phyloP scores from a whole-genome alignment of 2,329 filamentous ascomycete species.

The Cordyceps sp. region DNA sequence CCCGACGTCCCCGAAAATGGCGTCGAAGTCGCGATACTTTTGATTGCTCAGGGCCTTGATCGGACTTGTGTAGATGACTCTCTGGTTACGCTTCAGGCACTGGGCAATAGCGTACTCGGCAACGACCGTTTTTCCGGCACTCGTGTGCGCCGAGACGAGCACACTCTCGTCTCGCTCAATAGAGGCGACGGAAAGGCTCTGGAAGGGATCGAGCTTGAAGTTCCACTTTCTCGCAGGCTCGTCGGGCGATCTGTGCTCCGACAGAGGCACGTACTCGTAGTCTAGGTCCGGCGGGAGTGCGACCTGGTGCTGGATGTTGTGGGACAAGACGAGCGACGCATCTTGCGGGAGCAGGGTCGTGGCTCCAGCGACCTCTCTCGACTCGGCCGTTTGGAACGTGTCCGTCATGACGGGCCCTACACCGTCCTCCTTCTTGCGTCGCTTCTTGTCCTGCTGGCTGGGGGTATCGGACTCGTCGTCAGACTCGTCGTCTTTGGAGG shows the following conservation, averaged over 20 bases:
- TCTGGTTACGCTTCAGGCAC: constrained; percentile 90
- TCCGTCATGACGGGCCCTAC: constrained; percentile 72
- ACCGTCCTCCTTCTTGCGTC: constrained; percentile 45
- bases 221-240: constrained; percentile 71
- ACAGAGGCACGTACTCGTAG: constrained; percentile 90
- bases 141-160: constrained; percentile 90
- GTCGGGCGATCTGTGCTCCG: constrained; percentile 78
- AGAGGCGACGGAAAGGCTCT: constrained; percentile 83
- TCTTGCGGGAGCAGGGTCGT: constrained; percentile 51
- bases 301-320: constrained; percentile 98
- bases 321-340: constrained; percentile 65
- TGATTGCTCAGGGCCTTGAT: constrained; percentile 99
- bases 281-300: constrained; percentile 84
- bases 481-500: constrained; percentile 18
- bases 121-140: constrained; percentile 94
- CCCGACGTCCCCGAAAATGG: constrained; percentile 90
- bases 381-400: constrained; percentile 87
- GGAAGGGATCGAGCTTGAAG: constrained; percentile 94
- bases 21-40: constrained; percentile 92
- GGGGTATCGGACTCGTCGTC: constrained; percentile 24
- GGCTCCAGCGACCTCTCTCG: constrained; percentile 71
- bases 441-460: constrained; percentile 42
- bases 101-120: constrained; percentile 98
- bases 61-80: constrained; percentile 97
- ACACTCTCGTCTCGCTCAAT: constrained; percentile 96